A percentile compares a stretch with the other conserved stretches of the same genome.
phyloP scores from a whole-genome alignment of 768 basidiomycete species.

The Coprinellus aureogranulatus region DNA sequence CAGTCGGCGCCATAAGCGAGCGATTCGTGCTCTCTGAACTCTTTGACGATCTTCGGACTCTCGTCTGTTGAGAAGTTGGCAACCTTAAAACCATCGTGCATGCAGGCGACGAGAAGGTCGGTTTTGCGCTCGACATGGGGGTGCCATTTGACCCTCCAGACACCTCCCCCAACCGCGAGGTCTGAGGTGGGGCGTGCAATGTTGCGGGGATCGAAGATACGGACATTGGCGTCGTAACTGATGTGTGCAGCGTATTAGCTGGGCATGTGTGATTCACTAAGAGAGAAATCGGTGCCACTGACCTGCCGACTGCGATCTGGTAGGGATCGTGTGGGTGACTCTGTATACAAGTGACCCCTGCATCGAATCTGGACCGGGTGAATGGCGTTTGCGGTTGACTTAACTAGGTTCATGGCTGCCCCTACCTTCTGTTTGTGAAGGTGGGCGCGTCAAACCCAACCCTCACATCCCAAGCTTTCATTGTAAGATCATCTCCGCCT shows the following conservation, averaged over 20 bases:
- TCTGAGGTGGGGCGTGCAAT: slow-evolving; percentile 53
- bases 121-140: slow-evolving; percentile 61
- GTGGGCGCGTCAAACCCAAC: slow-evolving; percentile 56
- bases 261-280: slow-evolving; percentile 14
- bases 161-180: slow-evolving; percentile 82
- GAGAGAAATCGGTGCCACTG: too few species aligned
- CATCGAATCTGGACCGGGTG: slow-evolving; percentile 67
- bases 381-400: background rate
- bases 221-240: slow-evolving; percentile 83
- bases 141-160: slow-evolving; percentile 97
- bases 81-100: slow-evolving; percentile 97
- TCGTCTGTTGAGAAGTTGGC: slow-evolving; percentile 41
- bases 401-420: slow-evolving; percentile 4
- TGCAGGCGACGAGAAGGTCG: slow-evolving; percentile 90
- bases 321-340: slow-evolving; percentile 77
- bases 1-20: slow-evolving; percentile 94
- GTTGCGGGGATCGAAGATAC: slow-evolving; percentile 80
- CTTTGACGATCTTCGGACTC: slow-evolving; percentile 42
- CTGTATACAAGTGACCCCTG: slow-evolving; percentile 90
- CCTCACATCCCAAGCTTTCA: slow-evolving; percentile 91
- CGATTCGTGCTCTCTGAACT: slow-evolving; percentile 75
- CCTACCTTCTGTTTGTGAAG: slow-evolving; percentile 71
- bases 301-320: slow-evolving; percentile 90
- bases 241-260: slow-evolving; percentile 1
- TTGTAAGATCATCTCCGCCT: slow-evolving; percentile 91